These are phyloP conservation scores for Hymenotorrendiella dingleyae DNA, from an alignment of 2,329 filamentous ascomycete genomes.

Conservation along the genomic window DNA sequence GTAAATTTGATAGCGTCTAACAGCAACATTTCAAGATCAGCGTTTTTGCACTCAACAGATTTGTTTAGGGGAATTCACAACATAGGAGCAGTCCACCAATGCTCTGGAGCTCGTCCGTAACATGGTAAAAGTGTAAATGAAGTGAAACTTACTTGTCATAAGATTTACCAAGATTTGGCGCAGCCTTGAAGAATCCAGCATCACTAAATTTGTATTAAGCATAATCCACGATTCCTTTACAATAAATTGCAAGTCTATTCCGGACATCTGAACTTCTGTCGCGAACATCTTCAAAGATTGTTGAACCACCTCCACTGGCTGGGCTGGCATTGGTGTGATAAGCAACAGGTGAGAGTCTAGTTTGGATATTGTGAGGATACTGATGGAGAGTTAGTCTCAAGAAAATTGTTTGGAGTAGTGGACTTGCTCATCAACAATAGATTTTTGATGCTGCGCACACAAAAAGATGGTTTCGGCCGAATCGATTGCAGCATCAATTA, in stretches of 20 bases:
- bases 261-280: conserved; percentile 60
- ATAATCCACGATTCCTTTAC: conserved; percentile 61
- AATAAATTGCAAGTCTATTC: conserved; percentile 60
- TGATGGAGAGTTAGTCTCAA: conserved; percentile 1
- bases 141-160: too few species aligned
- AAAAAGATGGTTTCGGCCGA: conserved; percentile 73
- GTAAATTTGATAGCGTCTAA: conserved; percentile 60
- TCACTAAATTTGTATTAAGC: conserved; percentile 62
- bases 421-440: conserved; percentile 49
- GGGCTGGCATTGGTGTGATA: conserved; percentile 63
- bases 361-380: conserved; percentile 58
- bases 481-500: conserved; percentile 54
- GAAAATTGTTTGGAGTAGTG: conserved; percentile 24
- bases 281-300: conserved; percentile 71
- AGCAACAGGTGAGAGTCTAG: conserved; percentile 66
- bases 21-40: too few species aligned
- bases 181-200: conserved; percentile 66
- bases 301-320: conserved; percentile 60
- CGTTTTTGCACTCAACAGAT: too few species aligned
- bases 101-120: too few species aligned
- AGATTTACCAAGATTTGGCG: conserved; percentile 73
- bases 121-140: too few species aligned
- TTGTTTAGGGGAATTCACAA: too few species aligned
- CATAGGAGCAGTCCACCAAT: too few species aligned
- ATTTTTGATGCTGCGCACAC: conserved; percentile 69